Evolutionary conservation across 2,329 filamentous ascomycete species (phyloP), one percentile per base, ranked within the genome.

Genomic region (Phyllosticta ampelicida): DNA sequence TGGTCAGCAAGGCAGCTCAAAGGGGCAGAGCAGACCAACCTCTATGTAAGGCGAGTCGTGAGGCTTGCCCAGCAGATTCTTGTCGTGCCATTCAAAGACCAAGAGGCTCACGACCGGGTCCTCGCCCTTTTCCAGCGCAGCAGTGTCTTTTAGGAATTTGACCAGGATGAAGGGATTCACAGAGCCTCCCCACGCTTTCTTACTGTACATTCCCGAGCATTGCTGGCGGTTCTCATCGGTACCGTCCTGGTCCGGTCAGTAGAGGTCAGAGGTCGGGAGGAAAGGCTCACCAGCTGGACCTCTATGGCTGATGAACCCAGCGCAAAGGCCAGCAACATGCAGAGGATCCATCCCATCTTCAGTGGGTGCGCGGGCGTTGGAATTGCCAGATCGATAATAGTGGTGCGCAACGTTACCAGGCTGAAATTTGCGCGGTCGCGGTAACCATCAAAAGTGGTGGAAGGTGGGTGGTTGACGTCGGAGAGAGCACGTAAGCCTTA

Each of bases 121-220:
- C 51, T 80, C 76, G 1, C 52, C 56, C 29, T 59, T 59, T 49
- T 59, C 57, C 5, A 20, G 36, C 29, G 57, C 57, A 29, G 52
- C 52, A 58, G 85, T 78, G 29, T 81, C 79, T 62, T 82, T 80
- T 48, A 86, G 74, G 67, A 96, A 95, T 69, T 89, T 90, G 71
- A 90, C 81, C 65, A 87, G 80, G 71, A 97, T 96, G 75, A 90
- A 95, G 19, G 92, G 92, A 65, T 96, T 89, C 61, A 90, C 82
- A 36, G 84, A 82, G 60, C 92, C 92, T 65, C 90, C 90, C 92
- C 92, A 97, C 54, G 86, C 81, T 67, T 84, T 87, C 70, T 84
- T 86, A 75, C 88, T 91, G 77, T 96, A 97, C 91, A 97, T 96
- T 76, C 92, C 90, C 77, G 79, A 77, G 77, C 92, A 96, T 82